Evolutionary conservation across 2,329 filamentous ascomycete genomes (phyloP).

Genomic region (Botryotinia narcissicola): DNA sequence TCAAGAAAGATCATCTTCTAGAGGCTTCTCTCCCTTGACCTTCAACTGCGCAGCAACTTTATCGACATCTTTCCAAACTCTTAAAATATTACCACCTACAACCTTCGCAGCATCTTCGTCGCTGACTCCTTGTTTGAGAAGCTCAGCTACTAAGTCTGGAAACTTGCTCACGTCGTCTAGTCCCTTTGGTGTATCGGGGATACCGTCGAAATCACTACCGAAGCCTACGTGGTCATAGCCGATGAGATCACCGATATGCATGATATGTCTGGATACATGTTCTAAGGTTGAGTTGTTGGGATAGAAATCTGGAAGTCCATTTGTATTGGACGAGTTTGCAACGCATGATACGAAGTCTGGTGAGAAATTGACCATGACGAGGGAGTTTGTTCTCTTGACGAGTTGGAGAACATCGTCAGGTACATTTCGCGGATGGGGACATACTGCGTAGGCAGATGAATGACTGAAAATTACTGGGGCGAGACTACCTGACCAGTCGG

Average conservation of each 20-base stretch:
- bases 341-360: constrained; percentile 78
- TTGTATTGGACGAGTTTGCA: constrained; percentile 50
- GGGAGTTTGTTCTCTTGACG: constrained; percentile 67
- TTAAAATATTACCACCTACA: constrained; percentile 74
- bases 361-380: constrained; percentile 91
- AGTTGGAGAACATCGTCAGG: constrained; percentile 77
- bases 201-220: constrained; percentile 88
- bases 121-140: constrained; percentile 70
- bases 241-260: constrained; percentile 76
- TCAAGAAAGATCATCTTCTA: constrained; percentile 49
- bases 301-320: constrained; percentile 66
- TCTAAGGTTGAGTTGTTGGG: constrained; percentile 68
- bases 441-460: constrained; percentile 75
- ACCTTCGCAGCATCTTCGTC: constrained; percentile 73
- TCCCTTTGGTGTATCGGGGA: constrained; percentile 63
- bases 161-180: constrained; percentile 84
- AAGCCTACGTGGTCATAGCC: constrained; percentile 87
- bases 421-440: constrained; percentile 87
- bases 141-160: constrained; percentile 71
- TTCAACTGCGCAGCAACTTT: constrained; percentile 66
- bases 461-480: constrained; percentile 90
- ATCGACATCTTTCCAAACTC: constrained; percentile 82
- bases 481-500: constrained; percentile 65
- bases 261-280: constrained; percentile 77
- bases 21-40: constrained; percentile 47